Percentiles rank a stretch among this genome's conserved stretches.
phyloP scores from a whole-genome alignment of 169 alveolate species.

The Babesia ovis region DNA sequence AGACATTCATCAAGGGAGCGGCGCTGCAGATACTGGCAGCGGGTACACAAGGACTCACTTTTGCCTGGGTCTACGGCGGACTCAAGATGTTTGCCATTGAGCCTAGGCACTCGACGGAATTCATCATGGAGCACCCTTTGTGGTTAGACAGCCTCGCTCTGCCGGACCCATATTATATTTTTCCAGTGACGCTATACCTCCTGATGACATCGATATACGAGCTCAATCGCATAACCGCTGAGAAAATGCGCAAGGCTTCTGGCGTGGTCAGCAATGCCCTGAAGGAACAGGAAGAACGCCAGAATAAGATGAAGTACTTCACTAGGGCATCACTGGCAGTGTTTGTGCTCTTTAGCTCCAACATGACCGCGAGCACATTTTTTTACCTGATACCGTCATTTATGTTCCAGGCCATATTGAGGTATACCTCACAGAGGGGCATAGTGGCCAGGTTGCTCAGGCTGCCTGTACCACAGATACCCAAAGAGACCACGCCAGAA shows the following conservation, averaged over 20 bases:
- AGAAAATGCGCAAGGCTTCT: constrained; percentile 12
- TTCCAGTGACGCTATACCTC: constrained; percentile 65
- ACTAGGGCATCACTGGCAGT: constrained; percentile 35
- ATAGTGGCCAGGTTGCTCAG: constrained; percentile 26
- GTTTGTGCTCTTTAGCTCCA: constrained; percentile 37
- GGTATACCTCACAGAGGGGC: constrained; percentile 26
- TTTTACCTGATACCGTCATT: constrained; percentile 63
- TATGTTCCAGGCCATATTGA: constrained; percentile 51
- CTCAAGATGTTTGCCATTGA: constrained; percentile 70
- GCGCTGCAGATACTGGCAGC: constrained; percentile 37
- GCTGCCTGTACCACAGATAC: constrained; percentile 29
- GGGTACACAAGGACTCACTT: constrained; percentile 66
- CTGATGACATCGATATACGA: constrained; percentile 65
- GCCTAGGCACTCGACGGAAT: constrained; percentile 67
- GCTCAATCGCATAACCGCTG: constrained; percentile 20
- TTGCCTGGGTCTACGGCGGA: constrained; percentile 73
- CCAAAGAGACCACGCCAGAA: background rate
- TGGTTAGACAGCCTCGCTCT: constrained; percentile 76
- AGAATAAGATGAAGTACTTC: constrained; percentile 39
- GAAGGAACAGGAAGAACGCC: constrained; percentile 28
- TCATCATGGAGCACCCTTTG: constrained; percentile 68
- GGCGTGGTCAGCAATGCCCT: constrained; percentile 17
- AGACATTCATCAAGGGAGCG: constrained; percentile 67
- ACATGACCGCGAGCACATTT: constrained; percentile 62
- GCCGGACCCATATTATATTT: constrained; percentile 76